These are phyloP conservation scores for Nigrospora sphaerica DNA, from an alignment of 2,329 filamentous ascomycete species.

Conservation along the genomic window DNA sequence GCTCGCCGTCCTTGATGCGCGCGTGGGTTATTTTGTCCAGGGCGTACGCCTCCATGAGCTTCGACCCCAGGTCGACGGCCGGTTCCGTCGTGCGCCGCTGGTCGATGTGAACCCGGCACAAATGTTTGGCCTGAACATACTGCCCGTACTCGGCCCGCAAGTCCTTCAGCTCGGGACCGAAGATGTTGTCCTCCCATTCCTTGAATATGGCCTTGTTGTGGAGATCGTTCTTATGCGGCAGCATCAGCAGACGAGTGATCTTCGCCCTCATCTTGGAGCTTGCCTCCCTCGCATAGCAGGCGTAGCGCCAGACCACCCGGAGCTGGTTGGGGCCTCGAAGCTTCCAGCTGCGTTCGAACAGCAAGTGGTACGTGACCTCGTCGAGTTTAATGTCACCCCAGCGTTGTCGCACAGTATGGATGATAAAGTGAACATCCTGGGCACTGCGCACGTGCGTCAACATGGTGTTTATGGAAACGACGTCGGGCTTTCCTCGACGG, in stretches of 20 bases:
- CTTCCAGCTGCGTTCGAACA: conserved; percentile 18
- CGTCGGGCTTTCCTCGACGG: conserved; percentile 7
- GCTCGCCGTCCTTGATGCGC: conserved; percentile 7
- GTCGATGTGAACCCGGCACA: conserved; percentile 10
- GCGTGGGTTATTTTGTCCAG: conserved; percentile 17
- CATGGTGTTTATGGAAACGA: conserved; percentile 19
- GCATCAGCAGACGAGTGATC: conserved; percentile 10
- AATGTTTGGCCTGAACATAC: background rate
- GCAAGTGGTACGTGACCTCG: conserved; percentile 13
- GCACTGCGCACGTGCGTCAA: conserved; percentile 14
- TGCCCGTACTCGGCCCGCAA: conserved; percentile 2
- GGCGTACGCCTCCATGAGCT: conserved; percentile 16
- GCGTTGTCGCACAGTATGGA: conserved; percentile 7
- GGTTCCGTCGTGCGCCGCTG: conserved; percentile 7
- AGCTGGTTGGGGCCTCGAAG: conserved; percentile 19
- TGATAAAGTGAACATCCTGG: conserved; percentile 4
- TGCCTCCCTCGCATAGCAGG: conserved; percentile 7
- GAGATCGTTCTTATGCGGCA: background rate
- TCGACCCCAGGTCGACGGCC: conserved; percentile 8
- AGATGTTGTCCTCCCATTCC: conserved; percentile 18
- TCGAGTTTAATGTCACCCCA: conserved; percentile 11
- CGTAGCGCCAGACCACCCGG: conserved; percentile 21
- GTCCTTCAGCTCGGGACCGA: conserved; percentile 11
- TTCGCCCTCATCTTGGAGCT: conserved; percentile 12
- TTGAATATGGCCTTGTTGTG: conserved; percentile 9